These are phyloP conservation scores for Neocucurbitaria cava DNA, from an alignment of 2,329 filamentous ascomycete species.

Conservation along the genomic window DNA sequence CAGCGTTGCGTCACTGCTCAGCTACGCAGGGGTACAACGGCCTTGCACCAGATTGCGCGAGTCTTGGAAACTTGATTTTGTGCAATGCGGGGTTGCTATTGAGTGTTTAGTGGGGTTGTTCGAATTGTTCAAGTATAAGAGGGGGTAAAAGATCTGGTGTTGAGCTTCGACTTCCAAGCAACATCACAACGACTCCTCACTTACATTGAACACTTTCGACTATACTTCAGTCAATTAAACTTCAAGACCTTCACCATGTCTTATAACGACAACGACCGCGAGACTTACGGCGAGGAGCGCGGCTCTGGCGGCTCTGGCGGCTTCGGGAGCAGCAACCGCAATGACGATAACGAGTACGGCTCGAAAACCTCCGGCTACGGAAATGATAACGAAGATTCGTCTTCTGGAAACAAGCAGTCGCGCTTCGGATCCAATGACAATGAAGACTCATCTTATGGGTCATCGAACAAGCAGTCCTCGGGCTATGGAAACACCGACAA, in stretches of 20 bases:
- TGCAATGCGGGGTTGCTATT: background rate
- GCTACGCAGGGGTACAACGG: background rate
- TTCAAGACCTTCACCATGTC: conserved; percentile 6
- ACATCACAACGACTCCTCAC: background rate
- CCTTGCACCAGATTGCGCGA: background rate
- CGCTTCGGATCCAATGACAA: conserved; percentile 11
- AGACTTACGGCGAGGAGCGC: background rate
- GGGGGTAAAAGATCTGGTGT: background rate
- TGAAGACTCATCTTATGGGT: conserved; percentile 6
- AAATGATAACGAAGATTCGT: conserved; percentile 9
- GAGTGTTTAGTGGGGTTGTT: background rate
- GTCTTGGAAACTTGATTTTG: background rate
- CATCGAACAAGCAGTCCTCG: background rate
- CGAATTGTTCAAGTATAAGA: background rate
- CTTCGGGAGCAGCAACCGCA: conserved; percentile 9
- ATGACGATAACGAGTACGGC: conserved; percentile 9
- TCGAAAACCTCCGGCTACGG: conserved; percentile 11
- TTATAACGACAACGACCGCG: conserved; percentile 13
- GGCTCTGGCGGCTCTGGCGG: no score
- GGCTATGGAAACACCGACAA: conserved; percentile 1
- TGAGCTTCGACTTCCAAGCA: background rate
- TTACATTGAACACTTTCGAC: background rate
- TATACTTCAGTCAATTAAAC: background rate
- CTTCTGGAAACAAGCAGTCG: conserved; percentile 14
- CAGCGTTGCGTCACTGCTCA: background rate